Conservation (phyloP, 2,329 filamentous ascomycete genomes). For the Fusarium secorum region DNA sequence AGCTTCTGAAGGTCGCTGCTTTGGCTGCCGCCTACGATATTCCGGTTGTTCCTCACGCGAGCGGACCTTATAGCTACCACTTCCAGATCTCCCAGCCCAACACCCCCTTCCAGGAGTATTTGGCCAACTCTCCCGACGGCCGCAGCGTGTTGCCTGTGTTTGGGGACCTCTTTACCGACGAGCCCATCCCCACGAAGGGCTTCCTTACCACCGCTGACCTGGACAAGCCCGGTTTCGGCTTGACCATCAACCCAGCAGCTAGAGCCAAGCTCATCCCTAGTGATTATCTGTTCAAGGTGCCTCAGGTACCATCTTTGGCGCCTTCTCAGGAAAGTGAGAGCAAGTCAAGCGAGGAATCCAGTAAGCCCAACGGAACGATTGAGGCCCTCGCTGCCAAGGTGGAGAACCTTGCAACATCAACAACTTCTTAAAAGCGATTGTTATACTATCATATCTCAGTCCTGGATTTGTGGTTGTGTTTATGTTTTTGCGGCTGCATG, state of each 20-base stretch:
- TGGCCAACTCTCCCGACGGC: constrained; percentile 91
- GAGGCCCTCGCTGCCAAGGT: constrained; percentile 48
- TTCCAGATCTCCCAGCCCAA: constrained; percentile 94
- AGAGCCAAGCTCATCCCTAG: constrained; percentile 77
- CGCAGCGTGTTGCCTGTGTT: constrained; percentile 91
- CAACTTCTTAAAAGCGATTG: background rate
- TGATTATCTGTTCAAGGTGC: constrained; percentile 73
- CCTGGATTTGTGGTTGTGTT: background rate
- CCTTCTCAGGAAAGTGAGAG: constrained; percentile 41
- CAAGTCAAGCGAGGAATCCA: constrained; percentile 19
- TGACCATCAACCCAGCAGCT: constrained; percentile 83
- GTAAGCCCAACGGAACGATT: constrained; percentile 39
- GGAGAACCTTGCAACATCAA: constrained; percentile 44
- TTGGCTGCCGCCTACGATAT: constrained; percentile 94
- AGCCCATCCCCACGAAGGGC: constrained; percentile 85
- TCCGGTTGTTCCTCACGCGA: constrained; percentile 93
- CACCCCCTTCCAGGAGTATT: constrained; percentile 93
- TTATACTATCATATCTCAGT: background rate
- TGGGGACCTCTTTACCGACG: constrained; percentile 87
- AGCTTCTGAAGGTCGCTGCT: constrained; percentile 86
- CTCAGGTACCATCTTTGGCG: constrained; percentile 58
- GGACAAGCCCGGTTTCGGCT: constrained; percentile 89
- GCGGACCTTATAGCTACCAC: constrained; percentile 93
- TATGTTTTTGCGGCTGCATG: background rate
- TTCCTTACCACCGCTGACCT: constrained; percentile 81